phyloP scores from a whole-genome alignment of 2,329 filamentous ascomycete species.

The Fusarium sp. region DNA sequence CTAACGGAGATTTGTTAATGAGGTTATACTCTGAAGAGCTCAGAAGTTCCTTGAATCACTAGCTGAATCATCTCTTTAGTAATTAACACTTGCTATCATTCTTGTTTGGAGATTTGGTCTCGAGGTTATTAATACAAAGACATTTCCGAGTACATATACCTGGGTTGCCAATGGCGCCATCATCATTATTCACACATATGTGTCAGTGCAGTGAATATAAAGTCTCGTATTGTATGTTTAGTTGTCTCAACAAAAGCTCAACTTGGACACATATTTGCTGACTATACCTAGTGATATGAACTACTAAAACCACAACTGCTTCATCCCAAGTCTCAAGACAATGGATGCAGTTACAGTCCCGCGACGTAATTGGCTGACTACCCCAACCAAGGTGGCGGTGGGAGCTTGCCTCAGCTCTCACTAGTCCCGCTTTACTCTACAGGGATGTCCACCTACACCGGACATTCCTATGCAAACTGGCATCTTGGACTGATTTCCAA shows the following conservation, averaged over 20 bases:
- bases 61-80: neutral
- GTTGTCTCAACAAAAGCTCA: neutral
- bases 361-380: neutral
- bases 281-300: slow-evolving; percentile 15
- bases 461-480: slow-evolving; percentile 47
- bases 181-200: neutral
- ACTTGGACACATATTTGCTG: neutral
- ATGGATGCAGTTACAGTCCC: neutral
- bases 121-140: neutral
- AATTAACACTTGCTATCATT: neutral
- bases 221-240: neutral
- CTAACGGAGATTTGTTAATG: neutral
- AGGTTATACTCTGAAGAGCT: neutral
- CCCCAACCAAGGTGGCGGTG: slow-evolving; percentile 4
- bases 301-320: neutral
- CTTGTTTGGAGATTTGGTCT: neutral
- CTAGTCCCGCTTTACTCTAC: slow-evolving; percentile 34
- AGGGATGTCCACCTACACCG: slow-evolving; percentile 29
- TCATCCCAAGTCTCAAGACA: neutral
- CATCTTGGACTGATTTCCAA: slow-evolving; percentile 47
- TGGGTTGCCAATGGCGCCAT: neutral
- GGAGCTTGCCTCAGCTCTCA: slow-evolving; percentile 39
- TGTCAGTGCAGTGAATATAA: neutral
- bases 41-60: neutral
- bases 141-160: neutral